Evolutionary conservation across 768 basidiomycete species (phyloP).

Genomic region (Termitomyces eurrhizus): DNA sequence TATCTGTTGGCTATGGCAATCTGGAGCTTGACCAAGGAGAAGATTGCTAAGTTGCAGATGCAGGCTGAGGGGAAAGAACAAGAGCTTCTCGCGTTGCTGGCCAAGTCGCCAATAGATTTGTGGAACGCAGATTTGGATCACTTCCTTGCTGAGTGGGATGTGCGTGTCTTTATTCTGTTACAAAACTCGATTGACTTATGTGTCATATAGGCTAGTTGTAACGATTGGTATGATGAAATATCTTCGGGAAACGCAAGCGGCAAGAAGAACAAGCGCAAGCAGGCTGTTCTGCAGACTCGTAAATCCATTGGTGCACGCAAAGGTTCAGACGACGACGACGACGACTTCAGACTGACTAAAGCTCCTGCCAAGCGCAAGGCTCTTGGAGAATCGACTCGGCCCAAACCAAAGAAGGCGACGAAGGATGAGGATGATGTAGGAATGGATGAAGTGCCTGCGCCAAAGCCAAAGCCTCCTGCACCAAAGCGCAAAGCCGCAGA

Average conservation of each 20-base stretch:
- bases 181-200: not conserved
- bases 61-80: conserved; percentile 80
- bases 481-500: conserved; percentile 19
- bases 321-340: conserved; percentile 38
- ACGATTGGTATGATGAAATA: conserved; percentile 41
- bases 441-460: conserved; percentile 18
- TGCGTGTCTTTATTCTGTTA: conserved; percentile 31
- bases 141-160: conserved; percentile 85
- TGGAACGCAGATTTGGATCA: conserved; percentile 89
- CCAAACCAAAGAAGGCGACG: conserved; percentile 25
- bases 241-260: conserved; percentile 38
- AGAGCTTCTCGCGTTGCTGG: conserved; percentile 75
- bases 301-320: conserved; percentile 39
- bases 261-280: conserved; percentile 45
- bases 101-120: conserved; percentile 73
- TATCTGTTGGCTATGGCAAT: conserved; percentile 95
- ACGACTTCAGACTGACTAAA: conserved; percentile 48
- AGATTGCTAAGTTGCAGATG: conserved; percentile 82
- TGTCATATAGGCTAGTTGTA: conserved; percentile 35
- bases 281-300: conserved; percentile 41
- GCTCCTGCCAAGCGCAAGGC: conserved; percentile 40
- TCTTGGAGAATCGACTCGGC: conserved; percentile 22
- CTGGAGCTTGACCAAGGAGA: conserved; percentile 91
- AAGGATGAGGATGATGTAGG: conserved; percentile 25
- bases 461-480: conserved; percentile 9